These are phyloP conservation scores for Herpetomonas tarakana DNA, from an alignment of 208 protist genomes.

Conservation along the genomic window DNA sequence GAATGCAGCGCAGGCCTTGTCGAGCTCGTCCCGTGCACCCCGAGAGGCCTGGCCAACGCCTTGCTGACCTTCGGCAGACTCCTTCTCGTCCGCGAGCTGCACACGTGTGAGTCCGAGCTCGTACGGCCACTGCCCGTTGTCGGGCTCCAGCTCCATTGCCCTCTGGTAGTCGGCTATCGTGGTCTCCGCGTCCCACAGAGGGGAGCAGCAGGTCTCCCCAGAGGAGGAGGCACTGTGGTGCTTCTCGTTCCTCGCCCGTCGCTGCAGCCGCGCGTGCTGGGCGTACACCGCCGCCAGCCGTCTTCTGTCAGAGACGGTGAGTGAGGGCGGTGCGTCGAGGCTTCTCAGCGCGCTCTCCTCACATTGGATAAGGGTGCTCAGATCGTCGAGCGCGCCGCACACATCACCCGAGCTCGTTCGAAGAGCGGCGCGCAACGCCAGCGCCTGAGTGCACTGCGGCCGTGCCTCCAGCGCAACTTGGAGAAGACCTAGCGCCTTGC, in stretches of 20 bases:
- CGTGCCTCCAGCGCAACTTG: conserved; percentile 40
- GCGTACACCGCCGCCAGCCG: conserved; percentile 59
- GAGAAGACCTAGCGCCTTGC: conserved; percentile 33
- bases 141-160: conserved; percentile 70
- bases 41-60: too few species aligned
- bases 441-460: conserved; percentile 43
- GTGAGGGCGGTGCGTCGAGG: too few species aligned
- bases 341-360: conserved; percentile 26
- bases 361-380: conserved; percentile 72
- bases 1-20: too few species aligned
- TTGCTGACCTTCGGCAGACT: too few species aligned
- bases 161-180: conserved; percentile 57
- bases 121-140: conserved; percentile 83
- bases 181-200: too few species aligned
- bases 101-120: conserved; percentile 65
- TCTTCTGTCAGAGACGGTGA: background rate
- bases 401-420: conserved; percentile 24
- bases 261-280: conserved; percentile 46
- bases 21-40: too few species aligned
- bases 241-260: too few species aligned
- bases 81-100: conserved; percentile 22
- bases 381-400: conserved; percentile 43
- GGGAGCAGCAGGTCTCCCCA: too few species aligned
- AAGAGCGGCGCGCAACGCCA: conserved; percentile 49
- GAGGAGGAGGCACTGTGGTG: too few species aligned